Percentiles rank a stretch among this genome's conserved stretches.
These are phyloP conservation scores for Pseudogymnoascus sp. DNA, from an alignment of 2,329 filamentous ascomycete species.

Conservation along the genomic window DNA sequence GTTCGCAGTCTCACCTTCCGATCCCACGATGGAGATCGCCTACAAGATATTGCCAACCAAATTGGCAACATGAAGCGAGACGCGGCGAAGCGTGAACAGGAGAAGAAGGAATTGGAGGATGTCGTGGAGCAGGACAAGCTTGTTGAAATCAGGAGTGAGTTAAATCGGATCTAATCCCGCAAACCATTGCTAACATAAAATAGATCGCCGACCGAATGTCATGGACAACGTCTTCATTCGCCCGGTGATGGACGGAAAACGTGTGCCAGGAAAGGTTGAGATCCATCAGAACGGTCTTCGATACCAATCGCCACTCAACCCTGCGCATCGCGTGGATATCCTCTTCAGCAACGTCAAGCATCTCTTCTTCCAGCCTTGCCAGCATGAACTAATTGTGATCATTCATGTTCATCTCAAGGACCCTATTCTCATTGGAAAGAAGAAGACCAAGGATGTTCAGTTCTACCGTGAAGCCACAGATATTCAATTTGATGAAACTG, in stretches of 20 bases:
- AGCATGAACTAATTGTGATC: conserved; percentile 92
- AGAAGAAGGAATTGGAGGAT: conserved; percentile 99
- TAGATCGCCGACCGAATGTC: conserved; percentile 80
- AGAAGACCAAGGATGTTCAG: conserved; percentile 98
- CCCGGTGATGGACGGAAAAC: conserved; percentile 91
- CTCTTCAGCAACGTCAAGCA: conserved; percentile 98
- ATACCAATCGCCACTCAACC: conserved; percentile 74
- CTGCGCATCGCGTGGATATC: conserved; percentile 79
- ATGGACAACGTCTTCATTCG: conserved; percentile 94
- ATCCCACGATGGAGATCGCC: conserved; percentile 78
- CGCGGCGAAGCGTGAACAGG: conserved; percentile 83
- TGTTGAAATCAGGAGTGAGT: conserved; percentile 80
- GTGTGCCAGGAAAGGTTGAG: conserved; percentile 89
- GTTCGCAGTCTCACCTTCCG: conserved; percentile 92
- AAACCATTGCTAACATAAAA: conserved; percentile 33
- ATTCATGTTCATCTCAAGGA: conserved; percentile 98
- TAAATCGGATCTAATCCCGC: neutral
- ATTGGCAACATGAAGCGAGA: conserved; percentile 97
- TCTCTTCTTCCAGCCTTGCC: conserved; percentile 96
- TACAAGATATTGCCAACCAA: conserved; percentile 83
- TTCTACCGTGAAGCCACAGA: conserved; percentile 98
- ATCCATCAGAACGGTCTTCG: conserved; percentile 99
- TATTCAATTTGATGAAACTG: conserved; percentile 97
- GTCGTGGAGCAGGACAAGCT: conserved; percentile 98
- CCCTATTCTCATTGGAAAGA: conserved; percentile 93